phyloP scores from a whole-genome alignment of 257 asterid genomes.

The Capsicum baccatum region DNA sequence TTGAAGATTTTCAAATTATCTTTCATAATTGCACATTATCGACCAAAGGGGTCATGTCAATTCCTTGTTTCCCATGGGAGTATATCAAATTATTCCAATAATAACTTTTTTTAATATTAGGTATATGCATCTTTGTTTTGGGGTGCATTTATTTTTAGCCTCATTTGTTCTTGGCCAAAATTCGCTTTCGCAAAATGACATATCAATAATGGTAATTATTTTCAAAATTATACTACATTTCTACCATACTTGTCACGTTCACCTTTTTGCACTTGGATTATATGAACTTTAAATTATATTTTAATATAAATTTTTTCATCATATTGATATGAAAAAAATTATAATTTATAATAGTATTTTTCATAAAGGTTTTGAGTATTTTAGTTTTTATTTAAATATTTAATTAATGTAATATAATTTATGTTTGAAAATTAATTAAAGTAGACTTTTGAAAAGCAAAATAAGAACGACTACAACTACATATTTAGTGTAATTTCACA shows the following conservation, averaged over 20 bases:
- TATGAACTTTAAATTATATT: not conserved
- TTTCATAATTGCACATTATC: not conserved
- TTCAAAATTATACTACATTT: too few relatives aligned
- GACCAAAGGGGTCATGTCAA: not conserved
- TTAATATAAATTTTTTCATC: not conserved
- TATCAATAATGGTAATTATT: too few relatives aligned
- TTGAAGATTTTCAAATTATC: too few relatives aligned
- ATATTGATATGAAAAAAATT: not conserved
- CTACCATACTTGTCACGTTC: too few relatives aligned
- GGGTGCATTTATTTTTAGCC: not conserved
- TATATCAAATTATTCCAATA: not conserved
- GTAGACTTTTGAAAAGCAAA: not conserved
- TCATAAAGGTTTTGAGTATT: not conserved
- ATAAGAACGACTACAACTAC: not conserved
- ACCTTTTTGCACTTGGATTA: not conserved
- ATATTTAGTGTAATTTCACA: rapidly evolving
- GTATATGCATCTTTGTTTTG: not conserved
- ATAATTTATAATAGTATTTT: not conserved
- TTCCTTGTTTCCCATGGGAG: conserved; percentile 22
- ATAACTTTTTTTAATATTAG: not conserved
- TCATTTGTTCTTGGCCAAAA: not conserved
- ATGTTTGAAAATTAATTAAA: not conserved
- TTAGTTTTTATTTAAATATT: not conserved
- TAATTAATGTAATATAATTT: not conserved
- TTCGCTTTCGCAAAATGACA: too few relatives aligned